These are phyloP conservation scores for Flaveria robusta DNA, from an alignment of 129 eudicot genomes.

Conservation along the genomic window DNA sequence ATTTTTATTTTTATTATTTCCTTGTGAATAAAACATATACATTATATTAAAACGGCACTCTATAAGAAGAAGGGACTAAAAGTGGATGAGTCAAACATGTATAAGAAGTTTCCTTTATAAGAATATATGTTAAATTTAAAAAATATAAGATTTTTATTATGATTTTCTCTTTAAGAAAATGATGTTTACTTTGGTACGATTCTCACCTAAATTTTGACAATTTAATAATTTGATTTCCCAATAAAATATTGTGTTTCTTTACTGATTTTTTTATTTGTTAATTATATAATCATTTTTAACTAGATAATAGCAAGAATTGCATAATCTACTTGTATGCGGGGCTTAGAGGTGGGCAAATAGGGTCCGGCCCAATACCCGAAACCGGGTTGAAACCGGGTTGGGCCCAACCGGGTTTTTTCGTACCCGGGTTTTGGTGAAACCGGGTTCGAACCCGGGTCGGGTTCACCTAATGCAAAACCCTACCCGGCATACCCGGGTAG, in stretches of 20 bases:
- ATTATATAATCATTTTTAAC: too few species aligned
- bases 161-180: neutral
- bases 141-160: neutral
- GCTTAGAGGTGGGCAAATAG: too few species aligned
- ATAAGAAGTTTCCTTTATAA: neutral
- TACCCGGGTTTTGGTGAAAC: too few species aligned
- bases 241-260: neutral
- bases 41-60: neutral
- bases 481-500: too few species aligned
- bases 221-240: neutral
- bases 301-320: neutral
- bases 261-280: neutral
- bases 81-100: neutral
- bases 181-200: too few species aligned
- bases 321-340: neutral
- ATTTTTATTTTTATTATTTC: neutral
- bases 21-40: neutral
- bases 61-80: neutral
- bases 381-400: too few species aligned
- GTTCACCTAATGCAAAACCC: too few species aligned
- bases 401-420: too few species aligned
- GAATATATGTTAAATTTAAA: too few species aligned
- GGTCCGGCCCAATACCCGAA: too few species aligned
- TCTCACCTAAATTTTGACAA: too few species aligned
- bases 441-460: too few species aligned